Base-by-base conservation (phyloP, 2,329 filamentous ascomycete genomes). In the Falciphora oryzae region DNA sequence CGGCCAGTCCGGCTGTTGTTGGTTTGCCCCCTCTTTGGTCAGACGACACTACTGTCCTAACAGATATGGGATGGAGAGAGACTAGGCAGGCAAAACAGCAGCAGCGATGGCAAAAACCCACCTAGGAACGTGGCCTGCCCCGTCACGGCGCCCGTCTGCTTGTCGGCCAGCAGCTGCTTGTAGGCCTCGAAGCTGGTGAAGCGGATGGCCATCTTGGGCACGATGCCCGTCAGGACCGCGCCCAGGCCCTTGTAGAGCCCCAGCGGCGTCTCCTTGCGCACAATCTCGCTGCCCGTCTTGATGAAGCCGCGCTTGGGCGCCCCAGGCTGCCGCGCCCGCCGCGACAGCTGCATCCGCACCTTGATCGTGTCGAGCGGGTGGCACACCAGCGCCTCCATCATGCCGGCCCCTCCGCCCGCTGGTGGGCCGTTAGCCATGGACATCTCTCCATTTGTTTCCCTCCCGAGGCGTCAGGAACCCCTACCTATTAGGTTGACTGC, bases 131-230 rank as follows among this genome's bases (percentile, higher is more conserved):
- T 97, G 29, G 85, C 85, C 69, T 84, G 83, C 61, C 90, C 89
- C 35, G 85, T 87, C 61, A 97, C 84, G 35, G 75, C 73, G 58
- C 92, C 91, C 3, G 87, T 87, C 65, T 86, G 73, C 69, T 85
- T 79, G 76, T 92, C 83, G 58, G 91, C 88, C 29, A 97, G 82
- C 67, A 90, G 67, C 75, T 92, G 88, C 85, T 98, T 98, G 80
- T 98, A 99, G 75, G 86, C 87, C 78, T 98, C 95, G 78, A 98
- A 99, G 64, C 92, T 96, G 61, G 94, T 97, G 80, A 99, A 99
- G 56, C 95, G 91, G 76, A 98, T 99, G 67, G 95, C 95, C 95
- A 99, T 99, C 80, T 99, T 99, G 64, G 95, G 95, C 28, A 99
- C 87, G 76, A 99, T 99, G 70, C 95, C 95, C 29, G 93, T 97